Percentiles rank a stretch among this genome's conserved stretches.
phyloP scores from a whole-genome alignment of 768 basidiomycete genomes.

The Psilocybe cyanescens region DNA sequence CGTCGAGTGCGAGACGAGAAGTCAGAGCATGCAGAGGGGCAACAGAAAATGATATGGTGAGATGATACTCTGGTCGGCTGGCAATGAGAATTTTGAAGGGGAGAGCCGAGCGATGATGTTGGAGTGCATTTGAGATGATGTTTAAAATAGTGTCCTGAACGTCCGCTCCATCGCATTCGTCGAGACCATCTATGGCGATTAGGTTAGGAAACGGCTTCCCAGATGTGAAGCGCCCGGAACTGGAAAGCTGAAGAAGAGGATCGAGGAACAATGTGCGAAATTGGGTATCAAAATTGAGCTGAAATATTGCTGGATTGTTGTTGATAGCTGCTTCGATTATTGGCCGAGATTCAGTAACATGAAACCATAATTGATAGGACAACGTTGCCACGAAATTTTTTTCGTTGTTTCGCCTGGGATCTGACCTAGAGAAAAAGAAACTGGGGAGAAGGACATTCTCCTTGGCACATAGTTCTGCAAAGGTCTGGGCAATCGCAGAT shows the following conservation, averaged over 20 bases:
- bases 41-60: conserved; percentile 1
- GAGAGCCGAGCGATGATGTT: neutral
- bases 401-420: conserved; percentile 3
- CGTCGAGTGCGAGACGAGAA: conserved; percentile 2
- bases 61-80: conserved; percentile 13
- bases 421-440: conserved; percentile 20
- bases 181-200: conserved; percentile 23
- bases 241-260: neutral
- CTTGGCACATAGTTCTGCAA: conserved; percentile 13
- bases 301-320: conserved; percentile 8
- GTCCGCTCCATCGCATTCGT: conserved; percentile 16
- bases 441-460: conserved; percentile 1
- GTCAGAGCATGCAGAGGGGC: neutral
- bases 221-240: neutral
- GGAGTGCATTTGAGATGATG: neutral
- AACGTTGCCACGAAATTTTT: conserved; percentile 11
- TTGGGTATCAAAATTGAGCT: conserved; percentile 1
- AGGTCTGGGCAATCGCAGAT: conserved; percentile 19
- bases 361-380: conserved; percentile 14
- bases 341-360: neutral
- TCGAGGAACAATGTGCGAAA: conserved; percentile 13
- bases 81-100: conserved; percentile 9
- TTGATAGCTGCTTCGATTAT: neutral
- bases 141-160: conserved; percentile 10
- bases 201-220: neutral